Base-by-base conservation (phyloP, 2,329 filamentous ascomycete genomes). In the Calonectria hongkongensis region DNA sequence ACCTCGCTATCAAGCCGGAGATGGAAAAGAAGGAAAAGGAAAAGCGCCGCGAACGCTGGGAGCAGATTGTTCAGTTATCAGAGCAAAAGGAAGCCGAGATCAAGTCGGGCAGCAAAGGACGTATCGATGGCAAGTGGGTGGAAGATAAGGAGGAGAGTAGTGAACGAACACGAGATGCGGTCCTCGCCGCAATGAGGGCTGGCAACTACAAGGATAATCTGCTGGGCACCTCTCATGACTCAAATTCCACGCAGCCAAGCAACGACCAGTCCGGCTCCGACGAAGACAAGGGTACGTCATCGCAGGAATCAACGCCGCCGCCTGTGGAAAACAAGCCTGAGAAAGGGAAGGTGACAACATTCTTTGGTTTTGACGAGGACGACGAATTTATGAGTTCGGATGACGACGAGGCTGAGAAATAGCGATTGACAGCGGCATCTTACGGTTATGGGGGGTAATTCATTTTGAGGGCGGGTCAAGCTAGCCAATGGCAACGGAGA, bases 11-110 rank as follows among this genome's bases (percentile, higher is more conserved):
- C 77, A 98, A 98, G 83, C 97, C 97, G 0, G 96, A 98, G 73
- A 98, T 99, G 96, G 97, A 98, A 75, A 92, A 93, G 84, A 95
- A 95, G 82, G 95, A 98, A 83, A 96, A 95, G 81, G 96, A 98
- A 82, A 93, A 94, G 84, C 91, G 95, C 60, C 90, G 94, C 56
- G 92, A 94, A 83, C 88, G 96, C 60, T 98, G 95, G 95, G 93
- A 98, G 83, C 91, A 96, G 80, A 94, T 98, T 68, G 93, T 98
- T 15, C 94, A 96, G 62, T 89, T 93, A 72, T 93, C 97, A 0
- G 96, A 98, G 83, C 90, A 92, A 74, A 93, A 92, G 78, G 94
- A 98, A 79, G 93, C 95, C 43, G 96, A 98, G 81, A 91, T 98
- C 65, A 93, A 91, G 83, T 92, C 92, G 73, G 95, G 94, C 12